A percentile compares a stretch with the other conserved stretches of the same genome.
These are phyloP conservation scores for Aureococcus anophagefferens DNA, from an alignment of 108 stramenopile genomes.

Conservation along the genomic window DNA sequence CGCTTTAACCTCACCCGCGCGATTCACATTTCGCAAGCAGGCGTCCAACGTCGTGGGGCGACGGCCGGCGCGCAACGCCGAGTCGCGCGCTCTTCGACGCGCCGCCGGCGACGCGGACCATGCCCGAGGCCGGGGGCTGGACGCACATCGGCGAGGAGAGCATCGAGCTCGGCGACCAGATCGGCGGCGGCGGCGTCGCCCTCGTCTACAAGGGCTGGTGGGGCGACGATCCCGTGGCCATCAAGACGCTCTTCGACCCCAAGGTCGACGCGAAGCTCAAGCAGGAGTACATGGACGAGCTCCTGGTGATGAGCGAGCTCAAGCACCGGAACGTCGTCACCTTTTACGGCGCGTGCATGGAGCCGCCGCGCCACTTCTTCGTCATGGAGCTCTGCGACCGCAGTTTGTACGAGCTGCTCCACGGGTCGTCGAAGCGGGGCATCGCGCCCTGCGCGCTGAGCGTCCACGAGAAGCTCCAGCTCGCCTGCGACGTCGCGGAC, in stretches of 20 bases:
- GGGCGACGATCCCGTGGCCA: constrained; percentile 19
- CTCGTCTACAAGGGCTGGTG: constrained; percentile 28
- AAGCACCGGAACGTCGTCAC: constrained; percentile 36
- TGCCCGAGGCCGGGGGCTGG: too few relatives aligned
- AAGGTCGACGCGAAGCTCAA: constrained; percentile 21
- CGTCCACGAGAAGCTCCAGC: constrained; percentile 1
- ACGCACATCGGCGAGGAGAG: not conserved
- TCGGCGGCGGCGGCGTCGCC: constrained; percentile 47
- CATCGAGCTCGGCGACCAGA: constrained; percentile 23
- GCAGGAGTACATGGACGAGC: constrained; percentile 44
- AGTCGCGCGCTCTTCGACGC: too few relatives aligned
- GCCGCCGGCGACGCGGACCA: too few relatives aligned
- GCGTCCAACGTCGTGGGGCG: too few relatives aligned
- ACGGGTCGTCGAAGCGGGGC: not conserved
- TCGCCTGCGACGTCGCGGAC: constrained; percentile 20
- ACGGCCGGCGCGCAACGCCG: too few relatives aligned
- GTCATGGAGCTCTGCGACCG: constrained; percentile 26
- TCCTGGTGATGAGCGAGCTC: constrained; percentile 27
- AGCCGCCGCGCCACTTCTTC: constrained; percentile 23
- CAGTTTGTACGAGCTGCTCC: constrained; percentile 13
- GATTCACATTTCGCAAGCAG: too few relatives aligned
- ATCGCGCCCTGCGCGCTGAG: not conserved
- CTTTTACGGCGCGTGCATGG: constrained; percentile 33
- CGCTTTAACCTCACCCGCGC: too few relatives aligned
- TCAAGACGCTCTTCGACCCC: constrained; percentile 42